These are phyloP conservation scores for Sapria himalayana DNA, from an alignment of 345 rosid genomes.

Conservation along the genomic window DNA sequence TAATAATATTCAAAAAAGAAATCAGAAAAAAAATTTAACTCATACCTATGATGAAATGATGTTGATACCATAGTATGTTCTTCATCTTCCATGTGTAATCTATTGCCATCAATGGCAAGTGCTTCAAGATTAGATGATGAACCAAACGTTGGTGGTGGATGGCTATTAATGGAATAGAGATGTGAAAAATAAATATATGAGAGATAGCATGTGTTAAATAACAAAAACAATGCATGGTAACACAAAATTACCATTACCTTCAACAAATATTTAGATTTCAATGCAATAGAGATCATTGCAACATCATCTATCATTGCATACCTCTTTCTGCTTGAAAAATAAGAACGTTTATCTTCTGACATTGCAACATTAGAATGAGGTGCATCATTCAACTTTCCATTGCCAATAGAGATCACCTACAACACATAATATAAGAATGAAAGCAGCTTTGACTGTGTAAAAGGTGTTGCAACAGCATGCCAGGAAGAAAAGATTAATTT, in stretches of 20 bases:
- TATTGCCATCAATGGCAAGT: conserved; percentile 23
- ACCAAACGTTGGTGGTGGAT: conserved; percentile 94
- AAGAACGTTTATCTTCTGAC: conserved; percentile 63
- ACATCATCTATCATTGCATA: too few species aligned
- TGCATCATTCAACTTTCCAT: conserved; percentile 25
- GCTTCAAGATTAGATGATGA: conserved; percentile 64
- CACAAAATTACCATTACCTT: too few species aligned
- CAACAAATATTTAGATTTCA: too few species aligned
- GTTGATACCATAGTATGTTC: conserved; percentile 33
- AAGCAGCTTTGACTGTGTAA: too few species aligned
- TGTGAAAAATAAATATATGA: conserved; percentile 8
- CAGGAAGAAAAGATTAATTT: too few species aligned
- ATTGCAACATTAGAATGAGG: conserved; percentile 29
- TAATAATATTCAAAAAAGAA: neutral
- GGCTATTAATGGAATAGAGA: conserved; percentile 21
- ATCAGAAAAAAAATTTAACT: neutral
- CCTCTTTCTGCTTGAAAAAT: conserved; percentile 29
- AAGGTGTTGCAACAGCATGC: too few species aligned
- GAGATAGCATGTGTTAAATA: too few species aligned
- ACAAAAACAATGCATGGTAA: too few species aligned
- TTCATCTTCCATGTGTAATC: conserved; percentile 34
- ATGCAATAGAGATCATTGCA: too few species aligned
- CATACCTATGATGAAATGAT: conserved; percentile 17
- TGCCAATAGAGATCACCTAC: conserved; percentile 40
- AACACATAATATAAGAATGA: conserved; percentile 2